Evolutionary conservation across 345 rosid genomes (phyloP).

Genomic region (Camelina laxa): DNA sequence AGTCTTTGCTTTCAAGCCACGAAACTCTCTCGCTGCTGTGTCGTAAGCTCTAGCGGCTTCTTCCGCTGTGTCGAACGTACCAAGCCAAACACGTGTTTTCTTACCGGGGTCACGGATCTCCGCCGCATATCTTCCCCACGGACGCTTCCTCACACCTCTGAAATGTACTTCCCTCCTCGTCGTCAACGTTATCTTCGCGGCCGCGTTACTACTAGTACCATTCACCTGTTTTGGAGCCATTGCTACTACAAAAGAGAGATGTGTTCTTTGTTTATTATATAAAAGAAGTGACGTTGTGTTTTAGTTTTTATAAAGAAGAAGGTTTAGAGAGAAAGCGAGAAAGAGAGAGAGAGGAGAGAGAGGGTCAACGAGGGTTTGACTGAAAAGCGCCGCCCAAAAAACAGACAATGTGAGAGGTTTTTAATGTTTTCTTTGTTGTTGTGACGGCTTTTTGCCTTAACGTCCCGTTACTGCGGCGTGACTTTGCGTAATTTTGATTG

Average conservation of each 20-base stretch:
- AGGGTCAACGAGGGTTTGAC: conserved; percentile 45
- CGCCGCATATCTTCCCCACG: conserved; percentile 84
- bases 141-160: conserved; percentile 73
- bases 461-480: conserved; percentile 49
- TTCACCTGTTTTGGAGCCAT: conserved; percentile 40
- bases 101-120: conserved; percentile 77
- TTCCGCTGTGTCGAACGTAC: conserved; percentile 72
- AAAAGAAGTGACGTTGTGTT: conserved; percentile 21
- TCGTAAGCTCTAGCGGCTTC: conserved; percentile 77
- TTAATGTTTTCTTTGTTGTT: conserved; percentile 14
- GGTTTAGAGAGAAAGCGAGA: not conserved
- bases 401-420: conserved; percentile 27
- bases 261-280: not conserved
- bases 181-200: not conserved
- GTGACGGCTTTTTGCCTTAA: conserved; percentile 48
- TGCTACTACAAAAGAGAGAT: not conserved
- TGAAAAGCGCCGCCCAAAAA: conserved; percentile 48
- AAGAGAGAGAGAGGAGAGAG: conserved; percentile 26
- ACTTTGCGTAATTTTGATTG: conserved; percentile 39
- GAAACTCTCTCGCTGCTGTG: conserved; percentile 63
- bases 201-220: conserved; percentile 1
- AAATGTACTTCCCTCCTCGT: conserved; percentile 48
- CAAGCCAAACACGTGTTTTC: conserved; percentile 77
- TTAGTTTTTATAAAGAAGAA: conserved; percentile 31
- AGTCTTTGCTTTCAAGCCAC: conserved; percentile 70